Base-by-base conservation (phyloP, 805 yeast species). In the Wickerhamomyces rabaulensis region DNA sequence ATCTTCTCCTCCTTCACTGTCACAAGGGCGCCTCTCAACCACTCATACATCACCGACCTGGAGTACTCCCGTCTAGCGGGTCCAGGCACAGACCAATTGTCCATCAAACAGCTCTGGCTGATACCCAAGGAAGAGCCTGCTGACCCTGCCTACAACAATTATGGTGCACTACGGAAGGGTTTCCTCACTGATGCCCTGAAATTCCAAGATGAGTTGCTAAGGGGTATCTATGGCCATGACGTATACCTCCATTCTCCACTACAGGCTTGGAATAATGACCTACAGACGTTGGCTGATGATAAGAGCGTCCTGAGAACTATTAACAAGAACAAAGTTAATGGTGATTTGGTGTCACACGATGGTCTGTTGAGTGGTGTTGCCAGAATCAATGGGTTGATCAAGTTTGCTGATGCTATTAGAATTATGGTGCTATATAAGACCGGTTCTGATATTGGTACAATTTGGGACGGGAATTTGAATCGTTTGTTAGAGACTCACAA, bases 341-440 rank as follows among this genome's bases (percentile, higher is more conserved):
- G 39, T 41, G 47, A 61, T 15, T 64, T 61, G 0, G 44, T 67
- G 13, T 39, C 52, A 1, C 57, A 61, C 26, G 48, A 62, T 6
- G 60, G 63, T 8, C 48, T 72, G 21, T 61, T 74, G 20, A 59
- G 73, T 1, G 76, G 73, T 0, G 58, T 70, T 1, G 58, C 62
- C 25, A 70, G 67, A 50, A 65, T 70, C 6, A 74, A 75, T 52
- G 79, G 80, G 0, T 45, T 71, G 3, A 61, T 73, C 7, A 63
- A 61, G 44, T 64, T 70, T 17, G 78, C 78, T 0, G 61, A 66
- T 13, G 61, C 73, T 0, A 36, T 74, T 7, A 64, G 69, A 45
- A 55, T 75, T 1, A 52, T 71, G 21, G 31, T 73, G 8, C 49
- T 71, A 35, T 66, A 63, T 41, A 44, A 50, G 9, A 48, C 47